Base-by-base conservation (phyloP, 768 basidiomycete genomes). In the Podaxis rugospora region DNA sequence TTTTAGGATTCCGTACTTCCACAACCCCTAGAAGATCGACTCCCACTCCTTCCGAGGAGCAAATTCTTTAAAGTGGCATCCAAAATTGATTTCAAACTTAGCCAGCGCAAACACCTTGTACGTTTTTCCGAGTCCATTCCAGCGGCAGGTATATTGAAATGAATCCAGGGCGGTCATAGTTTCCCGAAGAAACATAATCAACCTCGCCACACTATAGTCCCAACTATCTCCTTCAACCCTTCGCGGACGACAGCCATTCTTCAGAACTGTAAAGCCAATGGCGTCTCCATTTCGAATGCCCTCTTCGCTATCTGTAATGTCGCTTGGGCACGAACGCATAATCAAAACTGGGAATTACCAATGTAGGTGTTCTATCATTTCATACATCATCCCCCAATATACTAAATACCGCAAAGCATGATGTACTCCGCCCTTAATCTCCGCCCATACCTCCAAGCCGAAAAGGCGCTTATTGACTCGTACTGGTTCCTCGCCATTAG, bases 341-440 rank as follows among this genome's bases (percentile, higher is more conserved):
- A 70, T 27, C 72, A 73, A 13, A 75, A 76, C 44, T 71, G 71
- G 65, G 80, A 84, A 59, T 70, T 84, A 51, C 87, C 86, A 4
- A 80, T 76, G 83, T 85, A 70, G 67, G 79, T 66, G 0, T 35
- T 40, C 50, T n/a, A n/a, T 35, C 18, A 23, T 23, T 32, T 7
- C 21, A 28, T 23, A 35, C 28, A 36, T 23, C 23, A 37, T 13
- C 46, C 25, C 47, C 25, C 23, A 64, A 57, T 51, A 49, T 57
- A 32, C 4, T 57, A 44, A 18, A 32, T 50, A 2, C 36, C 32
- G n/a, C n/a, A 18, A 60, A 87, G 85, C 59, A 83, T 93, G 85
- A 87, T 94, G 83, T 95, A 95, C 71, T 90, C 90, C 6, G 91
- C 93, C 11, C 76, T 93, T 52, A 94, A 93, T 71, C 74, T 93